Evolutionary conservation across 495 filamentous ascomycete species (phyloP), one percentile per base, ranked within the genome.

Genomic region (Penicillium egyptiacum): DNA sequence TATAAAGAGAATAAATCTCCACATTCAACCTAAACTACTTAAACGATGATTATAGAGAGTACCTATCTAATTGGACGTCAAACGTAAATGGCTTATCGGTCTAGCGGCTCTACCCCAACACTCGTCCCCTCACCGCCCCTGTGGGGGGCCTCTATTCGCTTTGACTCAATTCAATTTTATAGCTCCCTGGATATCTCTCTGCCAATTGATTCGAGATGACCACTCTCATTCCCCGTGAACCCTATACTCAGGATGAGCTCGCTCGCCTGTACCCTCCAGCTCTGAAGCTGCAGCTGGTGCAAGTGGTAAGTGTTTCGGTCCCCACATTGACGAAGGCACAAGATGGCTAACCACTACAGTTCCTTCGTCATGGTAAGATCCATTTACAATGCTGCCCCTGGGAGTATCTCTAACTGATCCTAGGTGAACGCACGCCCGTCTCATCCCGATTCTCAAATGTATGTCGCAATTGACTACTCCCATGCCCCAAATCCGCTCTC

Each of bases 381-480:
- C 43, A 37, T 59, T 41, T 25, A 50, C 23, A 28, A 35, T 37
- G 53, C 16, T 30, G 14, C 5, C 41, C 26, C 7, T 39, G 55
- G n/a, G 39, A n/a, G 9, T 25, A 45, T 41, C 25, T 49, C 56
- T 62, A 47, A 71, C 45, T 28, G 25, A 28, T 22, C 7, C 16
- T 55, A 85, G 86, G 86, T 65, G 92, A 97, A 75, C 84, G 92
- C 28, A 91, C 85, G 22, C 94, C 93, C 30, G 90, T 98, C 16
- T 87, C 83, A 17, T 80, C 90, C 16, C 86, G 95, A 8, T 96
- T 98, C 70, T 84, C 90, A 68, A 95, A 95, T 78, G 83, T 84
- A 75, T 67, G 81, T 46, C 30, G 30, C 50, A 40, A 31, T 47
- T 35, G 43, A 42, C 23, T 20, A 22, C 37, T 9, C 28, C 1